These are phyloP conservation scores for Gossypium rotundifolium DNA, from an alignment of 345 rosid genomes.

Conservation along the genomic window DNA sequence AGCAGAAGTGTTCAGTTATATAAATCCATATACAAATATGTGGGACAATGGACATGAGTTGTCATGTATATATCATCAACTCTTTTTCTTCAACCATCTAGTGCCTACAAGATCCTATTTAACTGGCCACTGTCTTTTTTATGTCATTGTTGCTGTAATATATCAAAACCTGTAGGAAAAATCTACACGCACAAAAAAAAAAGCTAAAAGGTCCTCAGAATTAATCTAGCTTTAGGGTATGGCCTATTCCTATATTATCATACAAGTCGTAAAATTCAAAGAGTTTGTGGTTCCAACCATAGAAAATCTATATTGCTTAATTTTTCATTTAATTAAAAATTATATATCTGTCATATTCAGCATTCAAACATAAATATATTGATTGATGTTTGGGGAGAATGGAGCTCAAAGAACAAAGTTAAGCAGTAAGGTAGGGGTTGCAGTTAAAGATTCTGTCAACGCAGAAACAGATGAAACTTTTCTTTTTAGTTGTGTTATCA, in stretches of 20 bases:
- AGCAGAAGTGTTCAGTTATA: too few relatives aligned
- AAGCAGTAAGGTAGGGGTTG: neutral
- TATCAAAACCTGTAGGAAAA: neutral
- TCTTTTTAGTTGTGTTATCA: neutral
- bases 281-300: neutral
- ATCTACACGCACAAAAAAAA: neutral
- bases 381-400: neutral
- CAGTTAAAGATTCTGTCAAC: neutral
- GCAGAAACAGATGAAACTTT: neutral
- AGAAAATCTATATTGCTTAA: too few relatives aligned
- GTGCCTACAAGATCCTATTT: conserved; percentile 13
- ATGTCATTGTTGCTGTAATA: neutral
- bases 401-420: neutral
- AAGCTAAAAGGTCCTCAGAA: neutral
- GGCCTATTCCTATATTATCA: neutral
- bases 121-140: neutral
- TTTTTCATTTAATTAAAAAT: too few relatives aligned
- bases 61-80: neutral
- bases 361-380: neutral
- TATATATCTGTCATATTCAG: too few relatives aligned
- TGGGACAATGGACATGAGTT: neutral
- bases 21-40: neutral
- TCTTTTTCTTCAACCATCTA: neutral
- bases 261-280: neutral
- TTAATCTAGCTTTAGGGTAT: neutral